phyloP scores from a whole-genome alignment of 805 yeast species.

The Candida xiaguanensis region DNA sequence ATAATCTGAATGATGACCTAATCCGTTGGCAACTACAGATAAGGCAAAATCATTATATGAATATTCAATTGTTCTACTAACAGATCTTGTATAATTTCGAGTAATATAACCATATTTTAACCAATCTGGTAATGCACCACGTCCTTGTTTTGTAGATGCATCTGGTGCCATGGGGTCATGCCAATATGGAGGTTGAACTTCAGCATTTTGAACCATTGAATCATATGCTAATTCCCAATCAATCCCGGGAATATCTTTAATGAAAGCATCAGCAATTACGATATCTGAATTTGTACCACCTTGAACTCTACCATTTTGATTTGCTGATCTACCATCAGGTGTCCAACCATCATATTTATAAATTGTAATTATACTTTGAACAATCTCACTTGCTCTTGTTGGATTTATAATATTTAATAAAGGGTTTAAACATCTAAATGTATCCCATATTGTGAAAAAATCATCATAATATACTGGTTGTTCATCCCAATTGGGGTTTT shows the following conservation, averaged over 20 bases:
- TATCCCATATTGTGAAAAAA: conserved; percentile 37
- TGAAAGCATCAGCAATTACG: conserved; percentile 32
- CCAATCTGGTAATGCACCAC: conserved; percentile 36
- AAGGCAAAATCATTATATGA: conserved; percentile 33
- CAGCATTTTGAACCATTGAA: conserved; percentile 34
- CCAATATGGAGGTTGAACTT: conserved; percentile 26
- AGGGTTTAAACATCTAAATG: conserved; percentile 33
- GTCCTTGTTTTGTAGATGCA: conserved; percentile 26
- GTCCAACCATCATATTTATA: conserved; percentile 31
- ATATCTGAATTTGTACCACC: conserved; percentile 37
- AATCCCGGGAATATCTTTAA: conserved; percentile 21
- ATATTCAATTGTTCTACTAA: conserved; percentile 35
- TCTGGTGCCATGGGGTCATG: conserved; percentile 24
- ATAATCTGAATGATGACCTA: conserved; percentile 18
- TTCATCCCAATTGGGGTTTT: conserved; percentile 22
- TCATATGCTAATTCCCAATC: conserved; percentile 28
- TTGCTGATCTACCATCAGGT: conserved; percentile 35
- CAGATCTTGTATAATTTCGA: conserved; percentile 26
- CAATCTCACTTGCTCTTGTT: conserved; percentile 22
- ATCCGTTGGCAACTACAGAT: conserved; percentile 28
- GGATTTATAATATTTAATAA: conserved; percentile 25
- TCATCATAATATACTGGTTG: conserved; percentile 26
- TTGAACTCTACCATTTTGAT: conserved; percentile 34
- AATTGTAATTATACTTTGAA: conserved; percentile 24
- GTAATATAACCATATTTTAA: conserved; percentile 27